Evolutionary conservation across 768 basidiomycete species (phyloP).

Genomic region (Panaeolus cyanescens): DNA sequence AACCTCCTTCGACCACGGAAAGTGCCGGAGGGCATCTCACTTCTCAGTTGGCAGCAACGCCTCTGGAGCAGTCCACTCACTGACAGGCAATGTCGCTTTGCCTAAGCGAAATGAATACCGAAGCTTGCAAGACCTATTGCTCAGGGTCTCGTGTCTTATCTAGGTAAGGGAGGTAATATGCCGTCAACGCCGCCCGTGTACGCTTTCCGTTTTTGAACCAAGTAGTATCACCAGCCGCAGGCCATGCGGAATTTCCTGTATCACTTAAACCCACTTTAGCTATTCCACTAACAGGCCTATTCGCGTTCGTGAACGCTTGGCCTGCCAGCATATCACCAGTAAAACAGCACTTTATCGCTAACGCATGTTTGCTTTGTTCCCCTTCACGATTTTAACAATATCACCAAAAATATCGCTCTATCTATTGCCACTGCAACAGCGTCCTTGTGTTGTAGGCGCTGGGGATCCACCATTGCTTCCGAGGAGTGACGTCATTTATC

Average conservation of each 20-base stretch:
- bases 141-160: neutral
- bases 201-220: neutral
- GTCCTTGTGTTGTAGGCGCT: neutral
- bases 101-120: constrained; percentile 2
- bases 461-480: constrained; percentile 3
- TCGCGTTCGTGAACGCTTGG: neutral
- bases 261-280: neutral
- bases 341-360: neutral
- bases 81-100: constrained; percentile 3
- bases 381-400: neutral
- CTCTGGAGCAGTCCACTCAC: neutral
- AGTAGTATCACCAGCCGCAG: neutral
- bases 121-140: neutral
- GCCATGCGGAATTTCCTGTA: neutral
- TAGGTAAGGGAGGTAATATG: neutral
- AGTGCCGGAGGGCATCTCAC: neutral
- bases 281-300: neutral
- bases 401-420: neutral
- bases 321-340: neutral
- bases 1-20: neutral
- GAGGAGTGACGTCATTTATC: neutral
- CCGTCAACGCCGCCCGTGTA: neutral
- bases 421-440: neutral
- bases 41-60: neutral
- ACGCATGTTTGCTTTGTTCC: neutral